phyloP scores from a whole-genome alignment of 2,329 filamentous ascomycete genomes.

The Ambrosiella xylebori region DNA sequence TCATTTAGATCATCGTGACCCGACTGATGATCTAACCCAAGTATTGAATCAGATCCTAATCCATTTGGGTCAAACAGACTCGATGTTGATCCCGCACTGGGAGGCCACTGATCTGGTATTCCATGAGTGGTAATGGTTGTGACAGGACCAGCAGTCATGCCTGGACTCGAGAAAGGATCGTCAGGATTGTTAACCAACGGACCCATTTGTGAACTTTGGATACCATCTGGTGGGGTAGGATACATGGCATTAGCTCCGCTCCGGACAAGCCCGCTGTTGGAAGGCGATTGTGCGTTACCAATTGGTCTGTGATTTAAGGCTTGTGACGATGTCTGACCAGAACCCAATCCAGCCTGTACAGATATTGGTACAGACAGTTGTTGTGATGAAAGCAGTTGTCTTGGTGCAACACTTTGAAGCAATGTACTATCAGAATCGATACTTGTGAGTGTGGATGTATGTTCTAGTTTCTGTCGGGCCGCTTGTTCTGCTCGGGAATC shows the following conservation, averaged over 20 bases:
- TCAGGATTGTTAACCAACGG: constrained; percentile 24
- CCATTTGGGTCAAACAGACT: constrained; percentile 3
- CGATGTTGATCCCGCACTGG: constrained; percentile 25
- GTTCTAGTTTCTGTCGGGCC: constrained; percentile 32
- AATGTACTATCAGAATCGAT: not conserved
- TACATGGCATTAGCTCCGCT: constrained; percentile 42
- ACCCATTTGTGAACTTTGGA: constrained; percentile 26
- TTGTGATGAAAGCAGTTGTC: not conserved
- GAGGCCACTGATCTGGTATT: constrained; percentile 18
- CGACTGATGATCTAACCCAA: constrained; percentile 24
- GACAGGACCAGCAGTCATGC: not conserved
- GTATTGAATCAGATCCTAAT: not conserved
- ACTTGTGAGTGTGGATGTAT: constrained; percentile 20
- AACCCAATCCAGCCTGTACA: not conserved
- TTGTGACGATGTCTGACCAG: not conserved
- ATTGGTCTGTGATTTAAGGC: not conserved
- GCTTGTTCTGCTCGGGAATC: constrained; percentile 31
- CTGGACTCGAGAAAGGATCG: constrained; percentile 36
- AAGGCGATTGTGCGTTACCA: constrained; percentile 28
- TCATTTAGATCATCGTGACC: constrained; percentile 62
- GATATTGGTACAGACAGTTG: not conserved
- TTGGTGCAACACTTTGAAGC: not conserved
- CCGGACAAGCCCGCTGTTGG: constrained; percentile 27
- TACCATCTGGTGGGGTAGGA: constrained; percentile 52
- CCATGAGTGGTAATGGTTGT: constrained; percentile 4